These are phyloP conservation scores for Elaeagnus macrophylla DNA, from an alignment of 306 rosid species.

Conservation along the genomic window DNA sequence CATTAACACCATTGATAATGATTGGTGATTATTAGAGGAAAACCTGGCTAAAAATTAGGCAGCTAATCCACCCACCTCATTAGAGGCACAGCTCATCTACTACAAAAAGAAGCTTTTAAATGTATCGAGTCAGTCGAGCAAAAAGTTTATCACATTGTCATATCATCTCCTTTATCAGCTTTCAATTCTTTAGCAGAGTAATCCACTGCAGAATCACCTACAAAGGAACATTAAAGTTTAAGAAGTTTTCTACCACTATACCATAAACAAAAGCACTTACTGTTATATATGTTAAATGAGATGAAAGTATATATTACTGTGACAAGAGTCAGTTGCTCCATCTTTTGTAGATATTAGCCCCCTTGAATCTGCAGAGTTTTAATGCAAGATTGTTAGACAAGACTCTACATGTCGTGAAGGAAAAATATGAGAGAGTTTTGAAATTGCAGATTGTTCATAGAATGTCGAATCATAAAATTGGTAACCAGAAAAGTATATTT, in stretches of 20 bases:
- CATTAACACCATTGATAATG: neutral
- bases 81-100: slow-evolving; percentile 9
- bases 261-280: too few species aligned
- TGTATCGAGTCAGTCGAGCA: slow-evolving; percentile 8
- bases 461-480: too few species aligned
- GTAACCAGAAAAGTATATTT: neutral
- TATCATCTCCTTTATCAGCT: slow-evolving; percentile 15
- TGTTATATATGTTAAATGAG: too few species aligned
- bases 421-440: too few species aligned
- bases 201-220: slow-evolving; percentile 59
- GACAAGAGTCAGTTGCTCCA: slow-evolving; percentile 41
- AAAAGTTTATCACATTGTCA: slow-evolving; percentile 15
- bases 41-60: slow-evolving; percentile 34
- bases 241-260: too few species aligned
- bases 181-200: slow-evolving; percentile 25
- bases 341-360: slow-evolving; percentile 27
- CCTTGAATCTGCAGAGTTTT: slow-evolving; percentile 26
- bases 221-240: slow-evolving; percentile 12
- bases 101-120: too few species aligned
- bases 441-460: too few species aligned
- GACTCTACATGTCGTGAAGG: too few species aligned
- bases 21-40: slow-evolving; percentile 13
- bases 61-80: slow-evolving; percentile 11
- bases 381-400: too few species aligned
- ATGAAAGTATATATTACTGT: slow-evolving; percentile 35